Evolutionary conservation across 768 basidiomycete species (phyloP), one percentile per base, ranked within the genome.

Genomic region (Steccherinum ochraceum): DNA sequence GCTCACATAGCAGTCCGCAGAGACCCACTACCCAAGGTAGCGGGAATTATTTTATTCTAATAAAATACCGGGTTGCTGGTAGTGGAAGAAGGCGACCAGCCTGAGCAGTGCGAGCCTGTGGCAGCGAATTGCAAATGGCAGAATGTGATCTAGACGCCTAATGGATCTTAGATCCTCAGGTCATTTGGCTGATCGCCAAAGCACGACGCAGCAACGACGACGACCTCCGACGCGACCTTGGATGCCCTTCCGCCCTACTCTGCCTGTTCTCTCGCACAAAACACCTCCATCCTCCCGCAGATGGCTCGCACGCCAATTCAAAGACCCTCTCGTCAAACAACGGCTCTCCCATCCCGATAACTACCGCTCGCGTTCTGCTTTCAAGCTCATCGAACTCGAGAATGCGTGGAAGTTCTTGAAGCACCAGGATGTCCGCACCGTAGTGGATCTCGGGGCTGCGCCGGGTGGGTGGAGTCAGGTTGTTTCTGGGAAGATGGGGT

Each of bases 391-490:
- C 52, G 88, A 93, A 58, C 77, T 98, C 46, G 73, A 89, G 61
- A 65, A 74, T 0, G 70, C 73, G 30, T 81, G 73, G 65, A 74
- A 69, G 1, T 80, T 91, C 55, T 68, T 85, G 40, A 62, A 64
- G 16, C 67, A 74, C 42, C 64, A 67, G 21, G 74, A 85, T 49
- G 79, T 86, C 3, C 72, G 65, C 1, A 72, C 77, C 16, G 80
- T 95, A 0, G 81, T 94, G 1, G 94, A 96, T 66, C 78, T 96
- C 19, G 94, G 95, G 13, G 89, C 89, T 0, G 90, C 93, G 0
- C 95, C 94, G 0, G 93, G 93, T 0, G 92, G 92, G 0, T 98
- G 95, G 94, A 87, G 86, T 46, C 93, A 96, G 62, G 93, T 93
- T 11, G 83, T 81, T 12, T 77, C 81, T 0, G 72, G 72, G 25